Conservation (phyloP, 441 rosid genomes). For the Aleurites moluccanus region DNA sequence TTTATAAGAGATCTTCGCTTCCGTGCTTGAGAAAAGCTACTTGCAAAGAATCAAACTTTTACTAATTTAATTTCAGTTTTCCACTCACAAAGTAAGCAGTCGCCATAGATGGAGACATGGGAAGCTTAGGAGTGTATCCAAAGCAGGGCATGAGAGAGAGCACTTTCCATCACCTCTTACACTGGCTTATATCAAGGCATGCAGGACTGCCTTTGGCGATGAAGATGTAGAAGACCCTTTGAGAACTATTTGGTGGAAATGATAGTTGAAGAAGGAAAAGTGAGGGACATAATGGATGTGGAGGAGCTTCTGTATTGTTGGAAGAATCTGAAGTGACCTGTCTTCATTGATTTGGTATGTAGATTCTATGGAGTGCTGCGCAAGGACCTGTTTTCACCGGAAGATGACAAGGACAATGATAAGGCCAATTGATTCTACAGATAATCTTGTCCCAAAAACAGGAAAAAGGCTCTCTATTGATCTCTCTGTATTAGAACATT, state of each 20-base stretch:
- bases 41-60: not conserved
- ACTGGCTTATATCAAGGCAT: slow-evolving; percentile 34
- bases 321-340: slow-evolving; percentile 74
- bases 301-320: slow-evolving; percentile 81
- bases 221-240: slow-evolving; percentile 66
- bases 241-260: slow-evolving; percentile 79
- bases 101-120: slow-evolving; percentile 35
- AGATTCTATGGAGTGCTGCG: slow-evolving; percentile 81
- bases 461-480: not conserved
- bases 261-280: slow-evolving; percentile 72
- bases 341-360: slow-evolving; percentile 64
- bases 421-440: slow-evolving; percentile 10
- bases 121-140: slow-evolving; percentile 25
- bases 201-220: slow-evolving; percentile 25
- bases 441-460: not conserved
- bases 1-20: slow-evolving; percentile 38
- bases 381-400: slow-evolving; percentile 50
- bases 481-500: slow-evolving; percentile 5
- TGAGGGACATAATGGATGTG: slow-evolving; percentile 65
- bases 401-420: not conserved
- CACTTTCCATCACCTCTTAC: slow-evolving; percentile 46
- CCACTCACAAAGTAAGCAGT: slow-evolving; percentile 12
- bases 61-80: slow-evolving; percentile 27
- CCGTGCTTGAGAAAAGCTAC: slow-evolving; percentile 29
- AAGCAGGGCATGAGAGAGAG: slow-evolving; percentile 26